Evolutionary conservation across 257 asterid species (phyloP).

Genomic region (Fraxinus cuspidata): DNA sequence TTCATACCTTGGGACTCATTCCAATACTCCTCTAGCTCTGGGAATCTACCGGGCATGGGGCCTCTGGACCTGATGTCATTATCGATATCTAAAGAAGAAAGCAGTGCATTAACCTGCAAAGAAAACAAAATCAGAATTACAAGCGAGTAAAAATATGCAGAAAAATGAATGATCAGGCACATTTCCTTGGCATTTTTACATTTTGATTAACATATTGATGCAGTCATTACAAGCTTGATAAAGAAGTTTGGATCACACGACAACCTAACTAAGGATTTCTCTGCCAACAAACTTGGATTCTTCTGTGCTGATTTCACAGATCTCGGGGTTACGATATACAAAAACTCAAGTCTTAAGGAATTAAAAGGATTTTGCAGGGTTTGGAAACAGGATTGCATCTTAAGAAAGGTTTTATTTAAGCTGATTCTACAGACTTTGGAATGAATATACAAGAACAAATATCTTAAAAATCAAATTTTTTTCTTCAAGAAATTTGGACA

Average conservation of each 20-base stretch:
- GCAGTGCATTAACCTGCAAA: constrained; percentile 87
- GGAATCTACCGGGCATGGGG: constrained; percentile 68
- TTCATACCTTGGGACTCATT: constrained; percentile 82
- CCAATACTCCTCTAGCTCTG: constrained; percentile 93
- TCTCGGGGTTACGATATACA: neutral
- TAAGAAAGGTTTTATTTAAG: neutral
- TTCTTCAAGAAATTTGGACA: neutral
- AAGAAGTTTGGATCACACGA: neutral
- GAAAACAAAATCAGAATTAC: constrained; percentile 17
- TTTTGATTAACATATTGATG: neutral
- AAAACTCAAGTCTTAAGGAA: neutral
- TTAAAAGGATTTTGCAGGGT: neutral
- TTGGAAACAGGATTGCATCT: constrained; percentile 14
- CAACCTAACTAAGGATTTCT: neutral
- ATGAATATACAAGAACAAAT: neutral
- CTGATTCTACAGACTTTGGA: neutral
- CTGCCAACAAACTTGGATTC: neutral
- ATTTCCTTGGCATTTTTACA: neutral
- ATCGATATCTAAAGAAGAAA: constrained; percentile 88
- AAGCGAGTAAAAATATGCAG: constrained; percentile 9
- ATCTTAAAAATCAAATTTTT: neutral
- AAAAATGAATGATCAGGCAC: constrained; percentile 17
- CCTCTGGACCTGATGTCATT: constrained; percentile 70
- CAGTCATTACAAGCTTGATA: neutral
- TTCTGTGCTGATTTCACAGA: neutral